phyloP scores from a whole-genome alignment of 202 grass and related monocot species.

The Panicum virgatum region DNA sequence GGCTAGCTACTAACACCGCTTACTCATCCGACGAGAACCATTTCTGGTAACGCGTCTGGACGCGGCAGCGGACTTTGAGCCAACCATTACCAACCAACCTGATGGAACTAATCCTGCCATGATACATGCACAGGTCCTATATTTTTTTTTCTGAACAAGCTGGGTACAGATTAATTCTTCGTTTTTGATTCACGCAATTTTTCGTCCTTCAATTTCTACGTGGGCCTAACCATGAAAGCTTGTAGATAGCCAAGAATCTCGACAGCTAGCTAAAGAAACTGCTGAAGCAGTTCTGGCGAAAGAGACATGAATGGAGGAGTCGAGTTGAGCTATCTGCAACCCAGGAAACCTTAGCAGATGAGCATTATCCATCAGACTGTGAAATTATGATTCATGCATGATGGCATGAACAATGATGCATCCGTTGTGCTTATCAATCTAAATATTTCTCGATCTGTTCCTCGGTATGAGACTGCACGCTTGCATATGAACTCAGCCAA shows the following conservation, averaged over 20 bases:
- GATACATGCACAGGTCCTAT: not conserved
- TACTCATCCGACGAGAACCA: conserved; percentile 12
- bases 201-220: not conserved
- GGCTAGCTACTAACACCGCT: conserved; percentile 38
- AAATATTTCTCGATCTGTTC: not conserved
- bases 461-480: not conserved
- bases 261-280: not conserved
- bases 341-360: not conserved
- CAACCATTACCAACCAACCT: not conserved
- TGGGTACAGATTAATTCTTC: not conserved
- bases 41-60: conserved; percentile 26
- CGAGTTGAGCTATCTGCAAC: not conserved
- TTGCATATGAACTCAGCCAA: conserved; percentile 14
- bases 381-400: not conserved
- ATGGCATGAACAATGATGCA: conserved; percentile 5
- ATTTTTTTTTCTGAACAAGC: not conserved
- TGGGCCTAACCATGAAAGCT: not conserved
- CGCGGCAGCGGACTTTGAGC: conserved; percentile 5
- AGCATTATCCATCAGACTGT: conserved; percentile 2
- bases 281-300: not conserved
- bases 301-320: not conserved
- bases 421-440: conserved; percentile 9
- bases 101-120: not conserved
- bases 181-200: not conserved
- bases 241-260: not conserved